Base-by-base conservation (phyloP, 176 grass and related monocot genomes). In the Oropetium thomaeum region DNA sequence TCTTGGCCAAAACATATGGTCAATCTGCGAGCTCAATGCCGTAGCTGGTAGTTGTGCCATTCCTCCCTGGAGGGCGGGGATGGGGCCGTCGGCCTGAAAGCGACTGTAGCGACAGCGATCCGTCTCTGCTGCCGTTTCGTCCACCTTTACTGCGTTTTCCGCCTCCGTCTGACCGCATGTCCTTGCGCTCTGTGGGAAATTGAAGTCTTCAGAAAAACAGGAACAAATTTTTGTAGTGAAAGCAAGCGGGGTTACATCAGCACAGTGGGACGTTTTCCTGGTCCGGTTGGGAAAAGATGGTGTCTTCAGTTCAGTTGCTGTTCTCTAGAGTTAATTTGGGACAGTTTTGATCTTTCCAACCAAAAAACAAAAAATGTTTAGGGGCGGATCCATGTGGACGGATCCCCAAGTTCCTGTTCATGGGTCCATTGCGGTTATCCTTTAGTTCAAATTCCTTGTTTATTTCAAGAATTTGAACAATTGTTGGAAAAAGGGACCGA, bases 31-130 rank as follows among this genome's bases (percentile, higher is more conserved):
- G 72, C 78, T 78, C 82, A 81, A 85, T 85, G 82, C 72, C 62
- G 57, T 75, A 49, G 79, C 75, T 15, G 79, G 88, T 90, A 65
- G 83, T 79, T 86, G 79, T 57, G 83, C 55, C 43, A 62, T 71
- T 85, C 63, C 87, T 85, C 64, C 58, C 34, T 81, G 38, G 64
- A 63, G 54, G 54, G 42, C 42, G 4, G 45, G 10, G 39, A 76
- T 49, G 86, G 57, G 40, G 31, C 65, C 45, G 64, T 49, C 74
- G 34, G 19, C 51, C 43, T 57, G 87, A 82, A 77, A 86, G 70
- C 32, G 75, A 86, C 74, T 51, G 74, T 29, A 10, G 61, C 69
- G 83, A 86, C 54, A 82, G 25, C 29, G 72, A 85, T 71, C 39
- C 48, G 35, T 35, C 63, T 53, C 44, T 86, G 69, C 75, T 59